Percentiles rank a stretch among this genome's conserved stretches.
phyloP scores from a whole-genome alignment of 129 eudicot genomes.

The Ambrosia artemisiifolia region DNA sequence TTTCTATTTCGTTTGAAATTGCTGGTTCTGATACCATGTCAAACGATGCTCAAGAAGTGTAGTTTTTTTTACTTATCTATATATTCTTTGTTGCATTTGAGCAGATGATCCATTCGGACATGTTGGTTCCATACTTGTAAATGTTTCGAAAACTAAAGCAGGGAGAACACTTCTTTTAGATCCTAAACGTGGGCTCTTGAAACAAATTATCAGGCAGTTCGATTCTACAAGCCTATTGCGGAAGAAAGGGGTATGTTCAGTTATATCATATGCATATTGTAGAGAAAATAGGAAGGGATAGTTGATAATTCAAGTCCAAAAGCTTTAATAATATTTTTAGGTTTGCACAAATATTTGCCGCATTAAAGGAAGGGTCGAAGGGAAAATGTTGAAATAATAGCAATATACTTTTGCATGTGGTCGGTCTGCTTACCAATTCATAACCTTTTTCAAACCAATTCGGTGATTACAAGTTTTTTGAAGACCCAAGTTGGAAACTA shows the following conservation, averaged over 20 bases:
- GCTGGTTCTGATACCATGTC: not conserved
- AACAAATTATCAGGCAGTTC: conserved; percentile 82
- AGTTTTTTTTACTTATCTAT: not conserved
- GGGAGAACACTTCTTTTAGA: conserved; percentile 80
- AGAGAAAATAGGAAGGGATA: not conserved
- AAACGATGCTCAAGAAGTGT: not conserved
- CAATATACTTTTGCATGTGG: too few species aligned
- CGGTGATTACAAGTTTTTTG: too few species aligned
- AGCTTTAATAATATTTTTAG: not conserved
- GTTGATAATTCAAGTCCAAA: not conserved
- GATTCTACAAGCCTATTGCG: conserved; percentile 79
- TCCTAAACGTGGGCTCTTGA: conserved; percentile 80
- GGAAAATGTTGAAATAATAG: too few species aligned
- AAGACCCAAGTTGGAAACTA: too few species aligned
- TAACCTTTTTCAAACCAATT: too few species aligned
- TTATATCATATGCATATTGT: not conserved
- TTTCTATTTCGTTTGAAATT: not conserved
- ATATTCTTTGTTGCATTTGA: conserved; percentile 13
- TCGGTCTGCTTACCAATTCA: too few species aligned
- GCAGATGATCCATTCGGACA: conserved; percentile 94
- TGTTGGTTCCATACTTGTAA: conserved; percentile 92
- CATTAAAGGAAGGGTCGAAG: too few species aligned
- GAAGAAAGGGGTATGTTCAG: conserved; percentile 76
- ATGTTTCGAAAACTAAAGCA: conserved; percentile 70
- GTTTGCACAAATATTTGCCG: not conserved